Evolutionary conservation across 176 grass and related monocot genomes (phyloP), one percentile per base, ranked within the genome.

Genomic region (Zizania latifolia): DNA sequence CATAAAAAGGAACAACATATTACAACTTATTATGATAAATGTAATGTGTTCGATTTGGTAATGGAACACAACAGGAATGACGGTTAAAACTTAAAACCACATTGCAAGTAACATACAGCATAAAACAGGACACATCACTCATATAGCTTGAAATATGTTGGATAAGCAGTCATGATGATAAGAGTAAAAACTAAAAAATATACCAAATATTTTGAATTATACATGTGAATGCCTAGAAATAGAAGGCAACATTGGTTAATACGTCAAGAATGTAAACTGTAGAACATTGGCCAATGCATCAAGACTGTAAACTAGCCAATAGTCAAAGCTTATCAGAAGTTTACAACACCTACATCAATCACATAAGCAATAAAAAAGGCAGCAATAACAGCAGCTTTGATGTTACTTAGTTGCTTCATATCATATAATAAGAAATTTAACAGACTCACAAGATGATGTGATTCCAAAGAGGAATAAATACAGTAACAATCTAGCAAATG

Each of bases 1-100:
- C 21, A 75, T 26, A 73, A 44, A 84, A 22, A 24, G 26, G 63
- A 80, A 62, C 9, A 37, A 77, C 54, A 26, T 21, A 71, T 23
- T 28, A 38, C 4, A 17, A 53, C 35, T 58, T 58, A 74, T n/a
- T 55, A 57, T 8, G 19, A 50, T 48, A 40, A 24, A 21, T 53
- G 15, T 61, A 21, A 65, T 51, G n/a, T 62, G 17, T 54, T 38
- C n/a, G 58, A 40, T 72, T 30, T 17, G 31, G 15, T 40, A 14
- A 34, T 26, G 38, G 39, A 58, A 29, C 50, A 51, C 8, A 65
- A 68, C 54, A 90, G 58, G 38, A 62, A 60, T 75, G 61, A 26
- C 24, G 35, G 33, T 72, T 62, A 31, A 83, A 59, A 3, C 74
- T 48, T 75, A 77, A 15, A 72, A 6, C 17, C 26, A 8, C 35